Evolutionary conservation across 768 basidiomycete genomes (phyloP).

Genomic region (Russula lepida): DNA sequence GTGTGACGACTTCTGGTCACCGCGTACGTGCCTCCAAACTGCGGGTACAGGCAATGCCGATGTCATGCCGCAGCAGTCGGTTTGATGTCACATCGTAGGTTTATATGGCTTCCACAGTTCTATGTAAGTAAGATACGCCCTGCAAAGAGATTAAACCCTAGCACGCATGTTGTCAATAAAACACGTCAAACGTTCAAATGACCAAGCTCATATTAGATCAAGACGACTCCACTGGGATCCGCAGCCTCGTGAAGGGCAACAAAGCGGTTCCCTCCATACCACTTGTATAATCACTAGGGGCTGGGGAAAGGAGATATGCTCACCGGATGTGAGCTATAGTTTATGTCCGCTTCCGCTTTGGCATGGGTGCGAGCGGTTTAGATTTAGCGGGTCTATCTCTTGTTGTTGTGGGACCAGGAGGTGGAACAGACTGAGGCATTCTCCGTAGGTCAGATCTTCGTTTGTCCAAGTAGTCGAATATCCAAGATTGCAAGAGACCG

Average conservation of each 20-base stretch:
- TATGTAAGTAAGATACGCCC: not conserved
- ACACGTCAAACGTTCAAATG: not conserved
- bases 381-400: not conserved
- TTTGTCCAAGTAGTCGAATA: constrained; percentile 55
- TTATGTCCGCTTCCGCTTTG: constrained; percentile 8
- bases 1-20: not conserved
- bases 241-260: constrained; percentile 26
- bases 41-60: not conserved
- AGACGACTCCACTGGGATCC: constrained; percentile 59
- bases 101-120: not conserved
- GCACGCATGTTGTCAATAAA: not conserved
- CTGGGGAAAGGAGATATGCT: constrained; percentile 6
- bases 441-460: constrained; percentile 27
- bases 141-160: not conserved
- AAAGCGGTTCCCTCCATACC: constrained; percentile 57
- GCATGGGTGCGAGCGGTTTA: not conserved
- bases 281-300: constrained; percentile 66
- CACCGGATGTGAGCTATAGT: constrained; percentile 1
- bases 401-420: not conserved
- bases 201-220: constrained; percentile 84
- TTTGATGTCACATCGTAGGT: not conserved
- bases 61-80: not conserved
- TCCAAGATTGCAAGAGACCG: constrained; percentile 68
- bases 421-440: not conserved
- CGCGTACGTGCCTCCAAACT: not conserved